These are phyloP conservation scores for Fusarium abutilonis DNA, from an alignment of 2,329 filamentous ascomycete genomes.

Conservation along the genomic window DNA sequence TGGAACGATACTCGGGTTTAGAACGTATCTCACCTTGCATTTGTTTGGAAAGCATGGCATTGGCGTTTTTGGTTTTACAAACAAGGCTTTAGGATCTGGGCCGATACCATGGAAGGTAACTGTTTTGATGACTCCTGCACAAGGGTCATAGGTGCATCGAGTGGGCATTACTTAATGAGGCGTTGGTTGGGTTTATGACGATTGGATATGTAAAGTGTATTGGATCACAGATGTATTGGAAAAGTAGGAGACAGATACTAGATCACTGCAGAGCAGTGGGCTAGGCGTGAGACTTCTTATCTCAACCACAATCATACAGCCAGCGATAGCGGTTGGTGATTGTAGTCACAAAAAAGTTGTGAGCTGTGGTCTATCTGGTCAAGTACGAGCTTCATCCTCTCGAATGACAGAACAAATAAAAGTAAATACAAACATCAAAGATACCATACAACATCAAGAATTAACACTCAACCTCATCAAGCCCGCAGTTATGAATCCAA, in stretches of 20 bases:
- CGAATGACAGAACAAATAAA: not conserved
- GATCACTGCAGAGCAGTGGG: not conserved
- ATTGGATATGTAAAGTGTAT: constrained; percentile 15
- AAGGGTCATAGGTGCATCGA: constrained; percentile 30
- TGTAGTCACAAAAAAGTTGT: not conserved
- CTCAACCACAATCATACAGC: not conserved
- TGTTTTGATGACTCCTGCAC: constrained; percentile 26
- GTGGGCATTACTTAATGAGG: constrained; percentile 32
- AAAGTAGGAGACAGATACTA: not conserved
- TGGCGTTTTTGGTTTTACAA: constrained; percentile 44
- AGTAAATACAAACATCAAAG: constrained; percentile 10
- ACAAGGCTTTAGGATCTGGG: constrained; percentile 24
- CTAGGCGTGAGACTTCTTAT: not conserved
- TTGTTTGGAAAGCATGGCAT: constrained; percentile 43
- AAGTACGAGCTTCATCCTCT: not conserved
- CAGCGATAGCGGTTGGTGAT: not conserved
- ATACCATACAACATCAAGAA: not conserved
- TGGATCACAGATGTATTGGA: not conserved
- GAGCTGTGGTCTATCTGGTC: not conserved
- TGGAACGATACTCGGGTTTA: constrained; percentile 20
- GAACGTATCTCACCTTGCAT: constrained; percentile 28
- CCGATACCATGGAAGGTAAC: constrained; percentile 29
- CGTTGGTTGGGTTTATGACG: constrained; percentile 27
- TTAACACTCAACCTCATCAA: not conserved
- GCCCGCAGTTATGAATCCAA: not conserved